phyloP scores from a whole-genome alignment of 352 stramenopile species.

The Pythium volutum region DNA sequence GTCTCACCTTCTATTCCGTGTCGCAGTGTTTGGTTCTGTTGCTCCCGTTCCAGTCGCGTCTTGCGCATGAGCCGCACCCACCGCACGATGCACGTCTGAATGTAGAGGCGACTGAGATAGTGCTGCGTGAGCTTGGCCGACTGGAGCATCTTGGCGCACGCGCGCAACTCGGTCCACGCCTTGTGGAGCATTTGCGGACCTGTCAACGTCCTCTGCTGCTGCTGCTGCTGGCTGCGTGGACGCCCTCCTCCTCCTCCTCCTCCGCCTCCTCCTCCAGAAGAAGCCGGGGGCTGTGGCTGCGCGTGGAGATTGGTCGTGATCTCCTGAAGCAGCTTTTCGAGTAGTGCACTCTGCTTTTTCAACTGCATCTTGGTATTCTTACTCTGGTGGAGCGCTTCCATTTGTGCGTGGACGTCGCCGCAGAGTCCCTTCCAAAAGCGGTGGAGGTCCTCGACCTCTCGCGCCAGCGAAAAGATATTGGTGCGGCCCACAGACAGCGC shows the following conservation, averaged over 20 bases:
- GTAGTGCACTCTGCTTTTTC: constrained; percentile 48
- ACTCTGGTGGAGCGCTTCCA: constrained; percentile 62
- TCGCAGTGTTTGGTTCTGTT: not conserved
- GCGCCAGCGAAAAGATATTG: constrained; percentile 53
- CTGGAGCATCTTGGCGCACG: constrained; percentile 63
- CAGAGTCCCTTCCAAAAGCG: constrained; percentile 59
- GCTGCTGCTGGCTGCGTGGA: not conserved
- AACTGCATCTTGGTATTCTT: constrained; percentile 54
- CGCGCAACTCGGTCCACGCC: constrained; percentile 58
- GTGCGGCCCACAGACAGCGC: constrained; percentile 40
- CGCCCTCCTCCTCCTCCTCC: not conserved
- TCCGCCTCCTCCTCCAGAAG: no score
- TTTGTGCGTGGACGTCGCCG: constrained; percentile 42
- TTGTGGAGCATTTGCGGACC: constrained; percentile 20
- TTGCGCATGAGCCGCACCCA: constrained; percentile 50
- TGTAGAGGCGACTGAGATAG: constrained; percentile 59
- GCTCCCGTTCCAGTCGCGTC: not conserved
- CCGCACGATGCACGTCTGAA: constrained; percentile 56
- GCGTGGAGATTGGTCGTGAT: constrained; percentile 17
- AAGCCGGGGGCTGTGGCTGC: not conserved
- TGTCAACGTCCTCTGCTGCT: not conserved
- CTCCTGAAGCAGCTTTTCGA: constrained; percentile 50
- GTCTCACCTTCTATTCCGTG: not conserved
- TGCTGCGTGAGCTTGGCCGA: constrained; percentile 66
- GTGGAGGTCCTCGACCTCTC: constrained; percentile 64